Percentiles rank a stretch among this genome's conserved stretches.
phyloP scores from a whole-genome alignment of 345 rosid genomes.

The Rhizophora mangle region DNA sequence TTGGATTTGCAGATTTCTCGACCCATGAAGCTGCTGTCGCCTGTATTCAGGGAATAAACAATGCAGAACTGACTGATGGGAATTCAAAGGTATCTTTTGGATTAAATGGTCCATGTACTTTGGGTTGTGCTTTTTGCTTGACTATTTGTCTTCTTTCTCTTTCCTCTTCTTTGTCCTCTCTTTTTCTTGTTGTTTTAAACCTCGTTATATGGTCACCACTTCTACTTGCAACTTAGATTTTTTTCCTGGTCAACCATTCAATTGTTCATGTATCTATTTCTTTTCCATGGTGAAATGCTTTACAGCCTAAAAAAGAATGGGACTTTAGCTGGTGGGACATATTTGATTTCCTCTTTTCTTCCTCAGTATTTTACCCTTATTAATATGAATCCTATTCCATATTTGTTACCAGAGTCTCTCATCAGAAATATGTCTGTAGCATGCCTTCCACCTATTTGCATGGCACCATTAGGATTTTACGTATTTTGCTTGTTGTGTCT shows the following conservation, averaged over 20 bases:
- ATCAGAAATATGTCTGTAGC: neutral
- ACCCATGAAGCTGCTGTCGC: slow-evolving; percentile 53
- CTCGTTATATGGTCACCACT: too few relatives aligned
- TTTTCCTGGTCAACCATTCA: too few relatives aligned
- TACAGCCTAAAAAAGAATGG: too few relatives aligned
- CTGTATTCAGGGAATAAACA: slow-evolving; percentile 52
- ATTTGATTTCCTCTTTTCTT: too few relatives aligned
- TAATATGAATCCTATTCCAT: too few relatives aligned
- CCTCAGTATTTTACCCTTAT: too few relatives aligned
- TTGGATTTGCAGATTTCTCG: slow-evolving; percentile 56
- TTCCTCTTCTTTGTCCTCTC: neutral
- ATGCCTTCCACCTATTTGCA: neutral
- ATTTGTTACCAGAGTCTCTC: too few relatives aligned
- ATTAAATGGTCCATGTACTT: slow-evolving; percentile 9
- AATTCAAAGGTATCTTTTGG: slow-evolving; percentile 38
- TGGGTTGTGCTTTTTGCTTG: neutral
- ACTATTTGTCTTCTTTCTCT: neutral
- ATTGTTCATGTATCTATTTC: too few relatives aligned
- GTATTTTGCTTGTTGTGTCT: neutral
- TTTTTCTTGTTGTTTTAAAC: neutral
- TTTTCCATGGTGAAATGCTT: too few relatives aligned
- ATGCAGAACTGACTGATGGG: slow-evolving; percentile 35
- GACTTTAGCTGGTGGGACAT: too few relatives aligned
- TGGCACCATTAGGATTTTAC: neutral
- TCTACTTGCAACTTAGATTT: too few relatives aligned